Conservation (phyloP, 148 eudicot genomes). For the Rhododendron kiyosumense region DNA sequence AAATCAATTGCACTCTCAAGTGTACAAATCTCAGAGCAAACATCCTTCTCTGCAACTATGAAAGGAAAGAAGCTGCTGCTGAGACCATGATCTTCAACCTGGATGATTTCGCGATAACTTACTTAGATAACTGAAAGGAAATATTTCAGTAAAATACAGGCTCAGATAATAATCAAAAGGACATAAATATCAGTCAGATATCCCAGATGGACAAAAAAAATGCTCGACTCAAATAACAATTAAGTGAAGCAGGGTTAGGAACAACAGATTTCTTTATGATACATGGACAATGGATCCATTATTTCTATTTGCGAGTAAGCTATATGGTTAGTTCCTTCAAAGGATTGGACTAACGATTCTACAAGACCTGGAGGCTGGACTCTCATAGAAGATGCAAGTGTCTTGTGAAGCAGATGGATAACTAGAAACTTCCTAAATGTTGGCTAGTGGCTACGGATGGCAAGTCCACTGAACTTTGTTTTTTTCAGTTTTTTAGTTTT, state of each 20-base stretch:
- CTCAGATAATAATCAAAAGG: background rate
- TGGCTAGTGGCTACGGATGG: background rate
- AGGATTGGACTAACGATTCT: background rate
- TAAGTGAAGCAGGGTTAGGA: background rate
- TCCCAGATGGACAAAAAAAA: background rate
- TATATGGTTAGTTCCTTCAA: background rate
- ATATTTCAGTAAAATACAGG: background rate
- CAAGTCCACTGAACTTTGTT: background rate
- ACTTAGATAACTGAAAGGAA: background rate
- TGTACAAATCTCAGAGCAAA: conserved; percentile 10
- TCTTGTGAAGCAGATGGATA: background rate
- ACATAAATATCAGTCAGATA: background rate
- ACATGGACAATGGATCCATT: background rate
- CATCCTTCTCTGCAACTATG: conserved; percentile 24
- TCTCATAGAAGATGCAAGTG: background rate
- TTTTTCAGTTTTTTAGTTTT: background rate
- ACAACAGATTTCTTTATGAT: background rate
- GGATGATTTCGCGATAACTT: conserved; percentile 11
- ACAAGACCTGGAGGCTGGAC: background rate
- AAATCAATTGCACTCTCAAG: conserved; percentile 3
- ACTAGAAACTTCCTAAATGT: background rate
- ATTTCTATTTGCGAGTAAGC: background rate
- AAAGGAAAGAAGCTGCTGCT: conserved; percentile 70
- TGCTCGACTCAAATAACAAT: background rate
- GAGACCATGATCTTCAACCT: conserved; percentile 63